A percentile compares a stretch with the other conserved stretches of the same genome.
phyloP scores from a whole-genome alignment of 202 grass and related monocot genomes.

The Schoenoplectus tabernaemontani region DNA sequence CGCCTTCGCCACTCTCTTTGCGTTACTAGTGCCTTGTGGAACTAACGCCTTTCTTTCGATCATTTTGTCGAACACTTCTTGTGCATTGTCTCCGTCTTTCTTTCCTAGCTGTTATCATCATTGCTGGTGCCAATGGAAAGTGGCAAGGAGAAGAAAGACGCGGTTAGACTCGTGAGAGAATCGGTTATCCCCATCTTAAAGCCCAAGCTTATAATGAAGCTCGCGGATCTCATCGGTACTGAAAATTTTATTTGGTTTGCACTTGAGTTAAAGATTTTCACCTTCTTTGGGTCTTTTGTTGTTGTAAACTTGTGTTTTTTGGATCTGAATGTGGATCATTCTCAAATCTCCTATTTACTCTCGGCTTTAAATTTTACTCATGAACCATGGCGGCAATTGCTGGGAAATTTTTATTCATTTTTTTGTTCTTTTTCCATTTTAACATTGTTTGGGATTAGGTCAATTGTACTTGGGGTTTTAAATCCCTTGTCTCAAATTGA shows the following conservation, averaged over 20 bases:
- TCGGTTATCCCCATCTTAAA: conserved; percentile 73
- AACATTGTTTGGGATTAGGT: not conserved
- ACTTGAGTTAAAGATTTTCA: not conserved
- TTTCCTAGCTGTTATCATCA: not conserved
- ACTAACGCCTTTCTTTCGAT: not conserved
- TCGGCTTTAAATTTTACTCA: not conserved
- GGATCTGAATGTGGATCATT: not conserved
- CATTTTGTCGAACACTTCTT: conserved; percentile 9
- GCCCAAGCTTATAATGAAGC: conserved; percentile 84
- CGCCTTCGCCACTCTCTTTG: not conserved
- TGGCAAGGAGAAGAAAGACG: conserved; percentile 38
- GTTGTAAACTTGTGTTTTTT: not conserved
- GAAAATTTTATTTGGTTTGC: not conserved
- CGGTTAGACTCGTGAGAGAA: conserved; percentile 59
- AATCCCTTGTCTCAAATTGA: not conserved
- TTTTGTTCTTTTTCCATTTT: not conserved
- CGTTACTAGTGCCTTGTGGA: not conserved
- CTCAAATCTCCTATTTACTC: not conserved
- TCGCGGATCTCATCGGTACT: conserved; percentile 75
- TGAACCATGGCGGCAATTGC: not conserved
- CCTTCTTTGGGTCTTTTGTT: not conserved
- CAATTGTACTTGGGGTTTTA: not conserved
- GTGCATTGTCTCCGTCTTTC: conserved; percentile 9
- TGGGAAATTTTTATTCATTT: not conserved
- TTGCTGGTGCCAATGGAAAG: conserved; percentile 10